Base-by-base conservation (phyloP, 768 basidiomycete species). In the Pisolithus orientalis region DNA sequence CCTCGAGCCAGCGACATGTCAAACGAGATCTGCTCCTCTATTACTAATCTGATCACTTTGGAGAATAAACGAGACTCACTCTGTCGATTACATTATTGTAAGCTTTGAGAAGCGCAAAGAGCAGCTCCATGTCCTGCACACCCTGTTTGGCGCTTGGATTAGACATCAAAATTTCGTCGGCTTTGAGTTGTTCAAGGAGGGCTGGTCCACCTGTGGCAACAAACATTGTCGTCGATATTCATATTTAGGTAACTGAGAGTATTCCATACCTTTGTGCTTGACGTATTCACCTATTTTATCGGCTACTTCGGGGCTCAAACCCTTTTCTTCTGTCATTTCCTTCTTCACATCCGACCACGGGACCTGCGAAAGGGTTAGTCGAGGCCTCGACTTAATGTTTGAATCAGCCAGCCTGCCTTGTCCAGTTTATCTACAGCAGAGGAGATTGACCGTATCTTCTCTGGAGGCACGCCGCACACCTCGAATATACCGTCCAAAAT, bases 401-500 rank as follows among this genome's bases (percentile, higher is more conserved):
- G 32, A 28, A 38, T 37, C 16, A 21, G 11, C 27, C 16, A 16
- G 60, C 71, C 27, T 50, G 88, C 89, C 82, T 98, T 99, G 78
- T 99, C 96, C 10, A 99, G 81, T 68, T 98, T 99, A 70, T 99
- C 96, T 9, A 98, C 95, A 0, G 96, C 95, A 14, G 91, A 94
- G 0, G 93, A 95, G 57, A 98, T 98, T 13, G 85, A 74, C 5
- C 95, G 81, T 46, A 90, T 94, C 72, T 93, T 96, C 25, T 92
- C 91, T 24, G 73, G 61, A 0, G 94, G 88, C 5, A 99, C 96
- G 50, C 96, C 96, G 59, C 94, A 98, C 2, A 97, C 86, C 63
- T 92, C 87, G 62, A 98, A 98, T 54, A 99, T 87, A 28, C 95
- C 96, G 65, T 99, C 96, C 13, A 99, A 77, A 56, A 99, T 89